Conservation (phyloP, 2,329 filamentous ascomycete species). For the Sporothrix pseudoabietina region DNA sequence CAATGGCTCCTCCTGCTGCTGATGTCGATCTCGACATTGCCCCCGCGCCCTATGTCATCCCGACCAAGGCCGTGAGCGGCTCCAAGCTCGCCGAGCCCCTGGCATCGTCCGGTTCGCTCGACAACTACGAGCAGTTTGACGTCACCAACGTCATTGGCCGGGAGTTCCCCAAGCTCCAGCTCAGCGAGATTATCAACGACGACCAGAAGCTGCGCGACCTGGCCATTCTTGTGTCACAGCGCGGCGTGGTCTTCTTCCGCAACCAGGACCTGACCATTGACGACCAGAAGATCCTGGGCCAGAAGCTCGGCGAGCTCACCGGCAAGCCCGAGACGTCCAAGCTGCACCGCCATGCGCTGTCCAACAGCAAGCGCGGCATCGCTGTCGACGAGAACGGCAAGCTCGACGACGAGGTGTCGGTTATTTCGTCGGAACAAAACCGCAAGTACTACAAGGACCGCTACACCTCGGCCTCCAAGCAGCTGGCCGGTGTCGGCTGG, state of each 20-base stretch:
- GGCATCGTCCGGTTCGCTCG: constrained; percentile 38
- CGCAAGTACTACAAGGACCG: constrained; percentile 46
- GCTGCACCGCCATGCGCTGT: constrained; percentile 51
- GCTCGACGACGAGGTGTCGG: constrained; percentile 52
- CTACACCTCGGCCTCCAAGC: constrained; percentile 39
- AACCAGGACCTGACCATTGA: constrained; percentile 58
- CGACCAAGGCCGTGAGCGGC: constrained; percentile 33
- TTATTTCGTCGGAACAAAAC: constrained; percentile 50
- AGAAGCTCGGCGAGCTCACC: constrained; percentile 50
- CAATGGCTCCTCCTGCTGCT: constrained; percentile 40
- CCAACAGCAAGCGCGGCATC: constrained; percentile 51
- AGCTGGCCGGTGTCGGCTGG: constrained; percentile 45
- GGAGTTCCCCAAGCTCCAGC: constrained; percentile 48
- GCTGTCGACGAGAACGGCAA: constrained; percentile 49
- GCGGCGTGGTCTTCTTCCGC: constrained; percentile 68
- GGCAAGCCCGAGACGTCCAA: constrained; percentile 49
- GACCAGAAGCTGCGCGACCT: constrained; percentile 57
- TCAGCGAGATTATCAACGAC: constrained; percentile 43
- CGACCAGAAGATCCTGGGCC: constrained; percentile 55
- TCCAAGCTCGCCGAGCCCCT: constrained; percentile 37
- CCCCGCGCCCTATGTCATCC: constrained; percentile 29
- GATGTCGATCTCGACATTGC: constrained; percentile 37
- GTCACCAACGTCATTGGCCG: constrained; percentile 55
- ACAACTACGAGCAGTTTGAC: constrained; percentile 42
- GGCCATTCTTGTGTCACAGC: constrained; percentile 55